Base-by-base conservation (phyloP, 495 filamentous ascomycete genomes). In the Stereocaulon alpinum region DNA sequence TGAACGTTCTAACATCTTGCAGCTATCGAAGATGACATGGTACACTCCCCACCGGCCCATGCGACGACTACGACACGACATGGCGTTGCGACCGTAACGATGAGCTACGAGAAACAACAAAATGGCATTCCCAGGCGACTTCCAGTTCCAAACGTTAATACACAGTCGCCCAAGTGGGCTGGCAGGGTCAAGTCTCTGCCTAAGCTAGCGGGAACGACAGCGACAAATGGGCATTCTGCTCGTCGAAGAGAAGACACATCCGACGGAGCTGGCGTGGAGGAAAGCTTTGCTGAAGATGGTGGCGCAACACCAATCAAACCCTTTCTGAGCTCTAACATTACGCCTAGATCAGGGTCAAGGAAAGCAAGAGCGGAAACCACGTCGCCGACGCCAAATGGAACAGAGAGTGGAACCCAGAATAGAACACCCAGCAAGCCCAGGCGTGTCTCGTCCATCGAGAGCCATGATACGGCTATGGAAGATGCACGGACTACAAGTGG, bases 291-390 rank as follows among this genome's bases (percentile, higher is more conserved):
- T 14, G 61, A 71, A 64, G 78, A 72, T 64, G 72, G 75, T 55
- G 64, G 72, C 40, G 72, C 78, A n/a, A 74, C 80, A 42, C 72
- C 80, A 14, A 75, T 79, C 14, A 71, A 74, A 30, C 63, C 80
- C 24, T 82, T 80, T 57, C 72, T 88, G 34, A 83, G 69, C 70
- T 76, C 73, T 65, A 89, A 88, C 61, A 75, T 88, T 61, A 90
- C 87, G 24, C 85, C 86, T 56, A 79, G 88, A 61, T 88, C 87
- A 27, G 82, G 80, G 11, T 74, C 83, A 3, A 78, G 87, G 53
- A 84, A 76, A 66, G 80, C 72, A 53, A 80, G 86, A 61, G 84
- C 83, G 42, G 84, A 89, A 68, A 86, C 77, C 52, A 64, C 77
- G 14, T 77, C 77, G 58, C 75, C 77, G 51, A 88, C 86, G 2